Conservation (phyloP, 176 grass and related monocot genomes). For the Thalia dealbata region DNA sequence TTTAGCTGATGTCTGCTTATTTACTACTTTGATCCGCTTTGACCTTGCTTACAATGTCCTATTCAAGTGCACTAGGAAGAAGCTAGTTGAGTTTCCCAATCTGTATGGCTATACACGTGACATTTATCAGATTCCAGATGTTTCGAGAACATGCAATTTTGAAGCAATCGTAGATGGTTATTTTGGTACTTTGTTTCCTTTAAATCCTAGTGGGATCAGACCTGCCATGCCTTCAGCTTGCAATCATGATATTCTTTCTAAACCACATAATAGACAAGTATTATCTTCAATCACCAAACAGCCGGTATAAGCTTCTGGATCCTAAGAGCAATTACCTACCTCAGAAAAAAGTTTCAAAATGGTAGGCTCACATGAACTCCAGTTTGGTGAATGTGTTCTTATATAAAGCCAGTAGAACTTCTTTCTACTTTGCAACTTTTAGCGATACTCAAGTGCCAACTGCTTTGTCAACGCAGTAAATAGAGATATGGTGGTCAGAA, state of each 20-base stretch:
- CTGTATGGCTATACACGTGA: conserved; percentile 70
- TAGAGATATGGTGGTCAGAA: not conserved
- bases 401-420: not conserved
- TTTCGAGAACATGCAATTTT: conserved; percentile 68
- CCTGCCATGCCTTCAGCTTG: conserved; percentile 48
- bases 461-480: not conserved
- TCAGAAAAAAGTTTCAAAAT: not conserved
- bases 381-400: not conserved
- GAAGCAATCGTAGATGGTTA: conserved; percentile 71
- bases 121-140: conserved; percentile 81
- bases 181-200: conserved; percentile 69
- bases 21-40: conserved; percentile 80
- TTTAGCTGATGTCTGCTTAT: conserved; percentile 84
- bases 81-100: conserved; percentile 75
- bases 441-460: not conserved
- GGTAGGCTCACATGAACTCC: not conserved
- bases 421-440: not conserved
- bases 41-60: conserved; percentile 73
- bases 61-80: conserved; percentile 81
- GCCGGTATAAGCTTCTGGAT: conserved; percentile 24
- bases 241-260: conserved; percentile 31
- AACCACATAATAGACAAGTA: conserved; percentile 53
- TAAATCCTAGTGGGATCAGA: conserved; percentile 70
- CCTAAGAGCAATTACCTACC: not conserved
- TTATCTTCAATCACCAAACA: conserved; percentile 25